Conservation (phyloP, 2,329 filamentous ascomycete species). For the Sordariomycetes sp. region DNA sequence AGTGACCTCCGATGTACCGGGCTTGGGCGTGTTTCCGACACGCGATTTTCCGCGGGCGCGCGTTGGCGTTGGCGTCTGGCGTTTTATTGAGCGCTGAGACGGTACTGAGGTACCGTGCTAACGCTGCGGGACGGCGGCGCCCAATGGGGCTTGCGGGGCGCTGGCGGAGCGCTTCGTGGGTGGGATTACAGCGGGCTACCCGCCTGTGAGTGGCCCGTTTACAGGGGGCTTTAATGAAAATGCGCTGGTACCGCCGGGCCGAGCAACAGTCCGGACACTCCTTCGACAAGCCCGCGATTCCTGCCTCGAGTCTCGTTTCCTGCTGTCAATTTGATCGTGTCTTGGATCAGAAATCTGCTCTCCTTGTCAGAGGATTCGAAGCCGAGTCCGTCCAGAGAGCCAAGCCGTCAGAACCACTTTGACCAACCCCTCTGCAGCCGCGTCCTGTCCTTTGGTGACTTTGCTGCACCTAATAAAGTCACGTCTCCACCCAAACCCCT, state of each 20-base stretch:
- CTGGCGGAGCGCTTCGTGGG: not conserved
- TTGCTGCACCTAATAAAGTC: not conserved
- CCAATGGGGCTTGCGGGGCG: not conserved
- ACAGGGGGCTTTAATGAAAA: not conserved
- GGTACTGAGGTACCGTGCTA: not conserved
- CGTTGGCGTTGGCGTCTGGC: slow-evolving; percentile 5
- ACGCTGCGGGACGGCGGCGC: not conserved
- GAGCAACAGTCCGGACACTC: not conserved
- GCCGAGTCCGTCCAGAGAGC: not conserved
- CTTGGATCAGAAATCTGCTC: too few species aligned
- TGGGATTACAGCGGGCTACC: not conserved
- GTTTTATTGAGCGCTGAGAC: not conserved
- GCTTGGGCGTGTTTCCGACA: slow-evolving; percentile 3
- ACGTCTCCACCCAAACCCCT: not conserved
- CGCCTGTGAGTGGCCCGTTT: not conserved
- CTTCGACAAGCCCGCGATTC: too few species aligned
- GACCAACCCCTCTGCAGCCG: not conserved
- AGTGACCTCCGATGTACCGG: not conserved
- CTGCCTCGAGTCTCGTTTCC: too few species aligned
- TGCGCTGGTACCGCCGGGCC: not conserved
- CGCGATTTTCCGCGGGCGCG: slow-evolving; percentile 5
- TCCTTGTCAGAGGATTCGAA: too few species aligned
- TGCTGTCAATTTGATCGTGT: too few species aligned
- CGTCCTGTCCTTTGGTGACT: not conserved
- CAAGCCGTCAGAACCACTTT: not conserved